Percentiles rank a stretch among this genome's conserved stretches.
Conservation (phyloP, 1,284 basidiomycete genomes). For the Rugosomyces carneus region DNA sequence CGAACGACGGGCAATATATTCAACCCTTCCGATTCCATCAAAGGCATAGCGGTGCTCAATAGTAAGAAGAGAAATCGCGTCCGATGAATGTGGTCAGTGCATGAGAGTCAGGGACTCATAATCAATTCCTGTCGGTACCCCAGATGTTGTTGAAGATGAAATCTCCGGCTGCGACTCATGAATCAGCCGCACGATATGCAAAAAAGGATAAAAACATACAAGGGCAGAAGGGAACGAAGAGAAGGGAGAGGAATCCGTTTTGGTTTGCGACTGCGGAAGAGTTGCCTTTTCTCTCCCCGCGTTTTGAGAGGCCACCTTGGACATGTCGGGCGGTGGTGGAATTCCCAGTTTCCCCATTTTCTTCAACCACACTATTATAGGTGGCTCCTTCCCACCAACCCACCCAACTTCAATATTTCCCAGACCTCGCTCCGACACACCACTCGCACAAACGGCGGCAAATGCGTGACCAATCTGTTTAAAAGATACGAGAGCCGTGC, state of each 20-base stretch:
- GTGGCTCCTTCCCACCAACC: conserved; percentile 69
- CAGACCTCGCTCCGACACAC: conserved; percentile 41
- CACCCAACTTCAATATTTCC: conserved; percentile 59
- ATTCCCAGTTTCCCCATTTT: conserved; percentile 56
- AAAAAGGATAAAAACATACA: background rate
- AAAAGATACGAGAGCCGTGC: conserved; percentile 68
- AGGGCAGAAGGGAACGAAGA: background rate
- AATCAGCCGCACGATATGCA: conserved; percentile 3
- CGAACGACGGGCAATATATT: no score
- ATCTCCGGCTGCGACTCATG: conserved; percentile 23
- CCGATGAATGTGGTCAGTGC: conserved; percentile 76
- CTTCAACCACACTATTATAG: conserved; percentile 70
- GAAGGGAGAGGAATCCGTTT: background rate
- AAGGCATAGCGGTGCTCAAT: no score
- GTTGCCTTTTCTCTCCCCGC: background rate
- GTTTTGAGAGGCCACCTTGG: background rate
- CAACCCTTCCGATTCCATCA: no score
- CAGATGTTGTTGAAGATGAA: conserved; percentile 21
- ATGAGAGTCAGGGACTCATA: conserved; percentile 80
- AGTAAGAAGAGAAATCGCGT: no score
- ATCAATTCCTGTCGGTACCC: conserved; percentile 45
- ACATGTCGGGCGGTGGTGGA: conserved; percentile 10
- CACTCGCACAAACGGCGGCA: conserved; percentile 60
- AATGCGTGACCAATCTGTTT: conserved; percentile 69
- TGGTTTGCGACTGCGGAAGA: background rate